These are phyloP conservation scores for Phlebiopsis gigantea DNA, from an alignment of 768 basidiomycete species.

Conservation along the genomic window DNA sequence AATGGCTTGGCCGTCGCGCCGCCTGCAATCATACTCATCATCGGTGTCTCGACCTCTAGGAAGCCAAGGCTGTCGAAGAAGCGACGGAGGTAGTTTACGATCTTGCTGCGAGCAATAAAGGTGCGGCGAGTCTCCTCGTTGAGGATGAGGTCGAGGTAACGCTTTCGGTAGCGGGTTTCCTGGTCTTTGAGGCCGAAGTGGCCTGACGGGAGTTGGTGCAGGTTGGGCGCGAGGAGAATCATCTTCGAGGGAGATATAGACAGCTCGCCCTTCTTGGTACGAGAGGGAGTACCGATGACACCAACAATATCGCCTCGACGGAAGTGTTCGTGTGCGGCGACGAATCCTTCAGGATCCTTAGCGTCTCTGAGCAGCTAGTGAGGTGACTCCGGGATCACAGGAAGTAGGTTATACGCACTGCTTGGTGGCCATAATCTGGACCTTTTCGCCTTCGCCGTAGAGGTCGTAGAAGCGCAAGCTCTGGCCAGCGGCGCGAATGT, in stretches of 20 bases:
- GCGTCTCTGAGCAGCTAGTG: conserved; percentile 45
- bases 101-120: conserved; percentile 84
- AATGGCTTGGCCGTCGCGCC: conserved; percentile 99
- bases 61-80: conserved; percentile 90
- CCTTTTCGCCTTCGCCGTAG: conserved; percentile 85
- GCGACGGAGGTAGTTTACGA: conserved; percentile 89
- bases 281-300: conserved; percentile 80
- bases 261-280: conserved; percentile 94
- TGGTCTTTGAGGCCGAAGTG: conserved; percentile 97
- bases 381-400: neutral
- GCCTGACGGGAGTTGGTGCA: conserved; percentile 90
- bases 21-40: conserved; percentile 94
- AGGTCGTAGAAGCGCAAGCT: conserved; percentile 95
- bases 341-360: conserved; percentile 57
- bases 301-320: conserved; percentile 96
- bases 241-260: conserved; percentile 80
- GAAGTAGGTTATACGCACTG: conserved; percentile 47
- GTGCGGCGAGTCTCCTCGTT: conserved; percentile 85
- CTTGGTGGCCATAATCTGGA: conserved; percentile 91
- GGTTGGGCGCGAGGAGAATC: conserved; percentile 88
- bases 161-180: conserved; percentile 96
- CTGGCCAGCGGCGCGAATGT: conserved; percentile 73
- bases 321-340: conserved; percentile 76
- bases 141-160: conserved; percentile 96
- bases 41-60: conserved; percentile 98